Base-by-base conservation (phyloP, 768 basidiomycete species). In the Cystoderma amianthinum region DNA sequence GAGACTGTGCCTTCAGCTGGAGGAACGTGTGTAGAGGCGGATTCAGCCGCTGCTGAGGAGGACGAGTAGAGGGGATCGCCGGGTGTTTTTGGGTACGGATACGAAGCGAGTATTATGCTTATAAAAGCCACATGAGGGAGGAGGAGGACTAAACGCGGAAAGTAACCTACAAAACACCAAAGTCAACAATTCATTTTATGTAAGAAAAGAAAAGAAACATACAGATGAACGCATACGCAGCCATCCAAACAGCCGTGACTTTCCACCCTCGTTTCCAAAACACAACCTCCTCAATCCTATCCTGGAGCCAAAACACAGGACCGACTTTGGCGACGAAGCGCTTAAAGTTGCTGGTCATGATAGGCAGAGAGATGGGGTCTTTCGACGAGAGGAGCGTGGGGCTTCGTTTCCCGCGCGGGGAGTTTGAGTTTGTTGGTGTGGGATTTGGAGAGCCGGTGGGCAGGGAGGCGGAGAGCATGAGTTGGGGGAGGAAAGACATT, bases 261-360 rank as follows among this genome's bases (percentile, higher is more conserved):
- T 71, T 74, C 82, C 80, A 83, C 0, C 83, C 82, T 34, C 74
- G 72, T 56, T 76, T 82, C 92, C 92, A 94, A 48, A 86, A 67
- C 3, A 94, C 42, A 2, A 92, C 69, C 61, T 94, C 92, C 57
- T 95, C 92, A 11, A 88, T 54, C 1, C 92, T 64, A 55, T 96
- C 92, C 61, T 89, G 88, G 15, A 94, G 48, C 92, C 91, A 95
- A 52, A 94, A 95, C 5, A 92, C 62, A 0, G 86, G 83, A 1
- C 88, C 87, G 3, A 79, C 68, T 49, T 72, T 80, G 4, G 78
- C 72, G 3, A 93, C 74, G 44, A 95, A 94, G 17, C 88, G 67
- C 47, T 82, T 74, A 53, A 93, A 93, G 55, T 92, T 90, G 48
- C 70, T 75, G 1, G 85, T 81, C 48, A 82, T 84, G 19, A 81